Base-by-base conservation (phyloP, 2,329 filamentous ascomycete species). In the Claviceps spartinae region DNA sequence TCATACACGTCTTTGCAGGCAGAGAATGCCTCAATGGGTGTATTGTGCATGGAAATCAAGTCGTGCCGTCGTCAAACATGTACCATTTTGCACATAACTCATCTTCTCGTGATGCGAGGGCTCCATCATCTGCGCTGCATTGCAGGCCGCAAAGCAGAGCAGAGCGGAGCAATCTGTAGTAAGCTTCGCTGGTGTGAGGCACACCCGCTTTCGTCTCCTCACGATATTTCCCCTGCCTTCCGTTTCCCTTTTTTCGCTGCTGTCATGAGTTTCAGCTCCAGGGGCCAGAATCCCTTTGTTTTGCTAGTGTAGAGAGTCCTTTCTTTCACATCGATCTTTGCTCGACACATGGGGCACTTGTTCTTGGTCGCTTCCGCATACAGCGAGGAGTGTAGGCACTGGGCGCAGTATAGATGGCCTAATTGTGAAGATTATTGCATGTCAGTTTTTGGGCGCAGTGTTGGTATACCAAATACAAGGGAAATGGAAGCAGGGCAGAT, bases 201-300 rank as follows among this genome's bases (percentile, higher is more conserved):
- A 11, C 9, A 11, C 30, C 9, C 30, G 11, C 34, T 41, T 38
- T 4, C 16, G 16, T 22, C 4, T 22, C 26, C 18, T 64, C 56
- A 68, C 36, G 60, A 55, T 20, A 63, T 51, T 1, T 55, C 53
- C 20, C 64, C 60, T 5, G 63, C 65, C 51, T 69, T 69, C 37
- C 66, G 64, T 54, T 70, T 70, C 49, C 76, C 79, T 53, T 76
- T 73, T 48, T 72, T 73, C 36, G 72, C 77, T 3, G 67, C 69
- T 3, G 77, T 81, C 73, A 78, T 78, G 45, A 83, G 60, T 66
- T 84, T 84, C 52, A 85, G 67, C 62, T 83, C 76, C 5, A 85
- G 71, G 4, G 75, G 72, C 64, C 78, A 83, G 54, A 68, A 74
- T 1, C 77, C 76, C 51, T 76, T 81, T 0, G 70, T 72, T 58